Conservation (phyloP, 78 protist genomes). For the Dictyostelium capitatum region DNA sequence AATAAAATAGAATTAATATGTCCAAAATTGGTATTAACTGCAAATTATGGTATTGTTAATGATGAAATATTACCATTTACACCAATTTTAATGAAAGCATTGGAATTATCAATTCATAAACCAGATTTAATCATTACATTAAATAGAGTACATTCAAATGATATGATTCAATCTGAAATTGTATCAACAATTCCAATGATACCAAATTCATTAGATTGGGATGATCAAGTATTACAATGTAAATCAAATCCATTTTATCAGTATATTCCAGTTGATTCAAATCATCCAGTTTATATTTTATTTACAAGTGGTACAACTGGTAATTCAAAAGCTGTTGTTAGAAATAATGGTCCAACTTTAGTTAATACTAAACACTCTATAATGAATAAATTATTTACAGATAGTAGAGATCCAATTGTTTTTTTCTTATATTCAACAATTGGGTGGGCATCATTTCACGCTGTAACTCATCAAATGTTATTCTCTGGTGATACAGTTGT, state of each 20-base stretch:
- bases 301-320: constrained; percentile 42
- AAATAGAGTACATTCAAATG: neutral
- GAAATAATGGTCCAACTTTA: constrained; percentile 59
- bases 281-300: neutral
- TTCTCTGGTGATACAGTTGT: constrained; percentile 45
- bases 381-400: constrained; percentile 24
- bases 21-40: neutral
- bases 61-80: neutral
- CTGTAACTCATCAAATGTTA: too few species aligned
- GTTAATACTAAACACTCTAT: constrained; percentile 22
- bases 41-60: neutral
- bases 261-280: neutral
- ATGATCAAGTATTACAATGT: neutral
- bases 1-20: neutral
- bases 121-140: neutral
- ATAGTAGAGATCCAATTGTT: constrained; percentile 17
- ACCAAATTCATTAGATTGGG: constrained; percentile 9
- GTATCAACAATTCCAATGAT: neutral
- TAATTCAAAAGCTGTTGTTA: constrained; percentile 60
- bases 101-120: neutral
- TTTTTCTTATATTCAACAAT: constrained; percentile 64
- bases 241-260: too few species aligned
- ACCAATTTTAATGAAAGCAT: neutral
- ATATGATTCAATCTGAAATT: neutral
- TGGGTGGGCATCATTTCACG: constrained; percentile 80